These are phyloP conservation scores for Cydonia oblonga DNA, from an alignment of 331 rosid species.

Conservation along the genomic window DNA sequence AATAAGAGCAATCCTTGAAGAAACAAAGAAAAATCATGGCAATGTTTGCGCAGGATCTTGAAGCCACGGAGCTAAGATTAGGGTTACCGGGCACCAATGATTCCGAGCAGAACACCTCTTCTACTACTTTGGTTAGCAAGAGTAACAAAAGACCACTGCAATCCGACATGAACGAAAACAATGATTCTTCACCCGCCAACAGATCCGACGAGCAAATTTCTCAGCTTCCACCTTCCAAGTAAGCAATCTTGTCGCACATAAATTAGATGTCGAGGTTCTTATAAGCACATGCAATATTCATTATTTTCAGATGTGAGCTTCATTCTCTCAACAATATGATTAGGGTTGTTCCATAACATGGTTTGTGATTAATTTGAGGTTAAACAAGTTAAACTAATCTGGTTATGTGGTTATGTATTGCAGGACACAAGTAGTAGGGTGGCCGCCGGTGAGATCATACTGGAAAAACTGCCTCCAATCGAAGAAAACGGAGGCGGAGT, in stretches of 20 bases:
- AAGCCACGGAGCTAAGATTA: conserved; percentile 44
- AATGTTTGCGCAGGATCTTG: conserved; percentile 30
- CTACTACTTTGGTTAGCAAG: not conserved
- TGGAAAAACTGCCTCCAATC: conserved; percentile 25
- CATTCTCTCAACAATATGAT: not conserved
- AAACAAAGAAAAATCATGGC: not conserved
- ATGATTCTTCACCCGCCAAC: not conserved
- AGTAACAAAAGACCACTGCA: conserved; percentile 20
- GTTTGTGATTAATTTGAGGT: not conserved
- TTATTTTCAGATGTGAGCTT: no score
- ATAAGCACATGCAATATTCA: no score
- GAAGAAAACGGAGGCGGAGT: conserved; percentile 7
- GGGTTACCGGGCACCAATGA: conserved; percentile 37
- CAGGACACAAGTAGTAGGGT: conserved; percentile 42
- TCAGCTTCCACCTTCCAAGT: conserved; percentile 30
- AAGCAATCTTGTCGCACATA: conserved; percentile 4
- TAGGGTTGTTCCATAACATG: not conserved
- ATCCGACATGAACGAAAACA: not conserved
- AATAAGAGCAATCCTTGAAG: not conserved
- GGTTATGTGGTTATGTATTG: not conserved
- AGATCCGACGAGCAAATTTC: conserved; percentile 2
- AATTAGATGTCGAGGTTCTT: not conserved
- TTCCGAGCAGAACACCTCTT: conserved; percentile 6
- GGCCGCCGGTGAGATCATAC: conserved; percentile 40
- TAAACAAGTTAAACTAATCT: not conserved